These are phyloP conservation scores for Rhodosorus marinus DNA, from an alignment of 23 red algal genomes.

Conservation along the genomic window DNA sequence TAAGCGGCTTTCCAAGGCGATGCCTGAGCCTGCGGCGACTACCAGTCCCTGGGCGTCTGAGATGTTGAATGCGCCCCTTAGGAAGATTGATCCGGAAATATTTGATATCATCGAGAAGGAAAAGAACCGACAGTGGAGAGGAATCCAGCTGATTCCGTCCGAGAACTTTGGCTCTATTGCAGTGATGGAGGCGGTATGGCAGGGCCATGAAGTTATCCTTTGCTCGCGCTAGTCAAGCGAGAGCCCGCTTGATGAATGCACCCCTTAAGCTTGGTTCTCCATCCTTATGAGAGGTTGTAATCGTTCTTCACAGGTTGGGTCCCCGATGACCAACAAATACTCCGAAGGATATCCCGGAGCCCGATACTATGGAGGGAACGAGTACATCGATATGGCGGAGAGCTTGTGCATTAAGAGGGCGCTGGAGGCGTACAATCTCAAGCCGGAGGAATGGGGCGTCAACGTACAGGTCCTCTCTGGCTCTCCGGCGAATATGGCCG, in stretches of 20 bases:
- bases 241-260: too few species aligned
- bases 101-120: conserved; percentile 83
- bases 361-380: conserved; percentile 88
- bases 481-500: conserved; percentile 94
- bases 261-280: too few species aligned
- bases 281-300: too few species aligned
- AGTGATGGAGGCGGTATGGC: conserved; percentile 76
- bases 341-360: conserved; percentile 85
- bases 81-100: conserved; percentile 65
- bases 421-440: conserved; percentile 49
- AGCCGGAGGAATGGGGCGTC: conserved; percentile 57
- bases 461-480: conserved; percentile 95
- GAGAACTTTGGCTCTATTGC: conserved; percentile 98
- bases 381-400: conserved; percentile 70
- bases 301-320: too few species aligned
- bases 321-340: conserved; percentile 97
- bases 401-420: conserved; percentile 41
- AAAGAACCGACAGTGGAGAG: conserved; percentile 67
- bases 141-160: conserved; percentile 96
- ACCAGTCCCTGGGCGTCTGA: too few species aligned
- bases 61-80: conserved; percentile 62
- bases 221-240: too few species aligned
- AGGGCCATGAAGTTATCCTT: too few species aligned
- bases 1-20: too few species aligned
- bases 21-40: too few species aligned